Evolutionary conservation across 345 rosid species (phyloP), one percentile per base, ranked within the genome.

Genomic region (Bretschneidera sinensis): DNA sequence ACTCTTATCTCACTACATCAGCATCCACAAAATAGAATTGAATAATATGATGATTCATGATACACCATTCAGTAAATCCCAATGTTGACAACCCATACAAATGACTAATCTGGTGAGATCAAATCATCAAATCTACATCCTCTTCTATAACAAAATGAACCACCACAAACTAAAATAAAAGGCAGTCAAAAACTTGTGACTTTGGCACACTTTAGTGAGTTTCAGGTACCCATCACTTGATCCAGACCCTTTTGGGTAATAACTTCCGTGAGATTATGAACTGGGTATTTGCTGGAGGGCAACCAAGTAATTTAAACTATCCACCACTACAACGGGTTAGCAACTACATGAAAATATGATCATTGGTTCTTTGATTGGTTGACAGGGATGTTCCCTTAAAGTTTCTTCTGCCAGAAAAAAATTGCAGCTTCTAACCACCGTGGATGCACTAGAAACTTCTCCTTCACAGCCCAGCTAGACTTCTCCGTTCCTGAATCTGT

Each of bases 351-450:
- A 39, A 7, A 39, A 39, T 4, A 39, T 1, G 11, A 39, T 11
- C 15, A 39, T 39, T 54, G 43, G 35, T 54, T 54, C 58, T 48
- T 60, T 17, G 54, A 17, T 49, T 66, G 68, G 9, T 71, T 65
- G 18, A 76, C 50, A 11, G 65, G 67, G 16, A 76, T 72, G 17
- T 68, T 72, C 21, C 64, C 80, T 62, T 76, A 76, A n/a, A 71
- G 74, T 45, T 72, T 74, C 57, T 33, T 76, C 66, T 57, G 54
- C 80, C 80, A 72, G 19, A 68, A 53, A 58, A 23, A 76, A 33
- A 68, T 28, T 5, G 76, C 75, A 28, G 75, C 72, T 14, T 71
- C 80, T 24, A 76, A 25, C 80, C 77, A 76, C 2, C 71, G 68
- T 48, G 76, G 60, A 50, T 68, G 69, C 17, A 71, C 76, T 45